Evolutionary conservation across 495 filamentous ascomycete genomes (phyloP), one percentile per base, ranked within the genome.

Genomic region (Parmelia sp.): DNA sequence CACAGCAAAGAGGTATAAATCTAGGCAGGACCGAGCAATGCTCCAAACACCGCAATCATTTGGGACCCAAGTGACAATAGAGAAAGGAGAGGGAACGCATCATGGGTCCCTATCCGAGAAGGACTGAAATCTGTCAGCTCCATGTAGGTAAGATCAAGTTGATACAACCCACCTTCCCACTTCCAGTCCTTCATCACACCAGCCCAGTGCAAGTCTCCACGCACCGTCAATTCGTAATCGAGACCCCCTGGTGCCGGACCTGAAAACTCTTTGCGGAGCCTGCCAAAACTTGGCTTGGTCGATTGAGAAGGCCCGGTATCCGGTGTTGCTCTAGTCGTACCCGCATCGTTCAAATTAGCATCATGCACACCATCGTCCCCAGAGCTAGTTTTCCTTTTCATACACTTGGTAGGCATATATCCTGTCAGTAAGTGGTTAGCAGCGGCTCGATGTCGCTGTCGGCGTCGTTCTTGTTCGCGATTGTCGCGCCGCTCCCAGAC

Each of bases 181-280:
- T 81, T 77, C 84, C 85, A 89, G 64, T 90, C 88, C 65, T 84
- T 83, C 89, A 92, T 92, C 55, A 92, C 86, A 62, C 87, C 86
- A 17, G 88, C 79, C 89, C 89, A 92, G 73, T 92, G 89, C 66
- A 88, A 75, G 42, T 77, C 75, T 17, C 89, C 88, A 60, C 83
- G 79, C 21, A 91, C 85, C 21, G 86, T 90, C 70, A 83, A 77
- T 58, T 88, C 85, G 64, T 78, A 78, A 67, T 88, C 86, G 57
- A 85, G 79, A 49, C 77, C 59, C 85, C 79, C 62, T 42, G 33
- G 9, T 59, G 77, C 70, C 56, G 14, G 65, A 58, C 57, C 59
- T 47, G 60, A 36, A 47, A 53, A 49, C 31, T 35, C 44, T 47
- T 59, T 57, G 31, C 55, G 45, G n/a, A 37, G 25, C 29, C 27